Conservation (phyloP, 768 basidiomycete species). For the Mycena vitilis region DNA sequence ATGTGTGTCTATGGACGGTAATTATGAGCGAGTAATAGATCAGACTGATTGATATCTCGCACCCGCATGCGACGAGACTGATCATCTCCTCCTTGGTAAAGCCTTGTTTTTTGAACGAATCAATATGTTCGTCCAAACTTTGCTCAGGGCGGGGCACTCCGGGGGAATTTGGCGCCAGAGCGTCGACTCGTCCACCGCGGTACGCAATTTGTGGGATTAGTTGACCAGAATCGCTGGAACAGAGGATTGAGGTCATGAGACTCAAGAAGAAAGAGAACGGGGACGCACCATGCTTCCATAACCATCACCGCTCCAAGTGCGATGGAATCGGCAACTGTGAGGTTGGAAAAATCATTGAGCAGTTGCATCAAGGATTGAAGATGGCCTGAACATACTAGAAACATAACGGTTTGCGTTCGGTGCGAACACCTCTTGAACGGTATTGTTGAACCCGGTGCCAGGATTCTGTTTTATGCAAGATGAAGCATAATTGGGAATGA, state of each 20-base stretch:
- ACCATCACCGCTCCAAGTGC: constrained; percentile 13
- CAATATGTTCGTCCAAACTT: constrained; percentile 3
- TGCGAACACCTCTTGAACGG: background rate
- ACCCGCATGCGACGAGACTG: constrained; percentile 16
- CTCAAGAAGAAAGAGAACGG: background rate
- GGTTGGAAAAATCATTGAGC: background rate
- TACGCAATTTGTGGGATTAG: constrained; percentile 5
- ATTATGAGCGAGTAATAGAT: background rate
- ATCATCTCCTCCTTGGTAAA: constrained; percentile 25
- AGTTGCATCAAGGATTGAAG: background rate
- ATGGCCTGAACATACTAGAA: background rate
- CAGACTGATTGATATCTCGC: background rate
- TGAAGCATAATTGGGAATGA: background rate
- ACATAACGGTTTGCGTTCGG: constrained; percentile 1
- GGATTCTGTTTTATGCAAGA: background rate
- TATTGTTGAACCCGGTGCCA: constrained; percentile 3
- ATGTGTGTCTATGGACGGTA: constrained; percentile 1
- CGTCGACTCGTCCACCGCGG: constrained; percentile 22
- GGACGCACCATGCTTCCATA: constrained; percentile 20
- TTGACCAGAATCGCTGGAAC: too few species aligned
- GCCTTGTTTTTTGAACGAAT: constrained; percentile 3
- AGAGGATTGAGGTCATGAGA: too few species aligned
- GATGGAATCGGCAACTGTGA: constrained; percentile 6
- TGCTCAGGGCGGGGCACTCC: constrained; percentile 18
- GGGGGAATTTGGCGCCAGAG: background rate